Evolutionary conservation across 306 rosid species (phyloP), one percentile per base, ranked within the genome.

Genomic region (Mimosa pudica): DNA sequence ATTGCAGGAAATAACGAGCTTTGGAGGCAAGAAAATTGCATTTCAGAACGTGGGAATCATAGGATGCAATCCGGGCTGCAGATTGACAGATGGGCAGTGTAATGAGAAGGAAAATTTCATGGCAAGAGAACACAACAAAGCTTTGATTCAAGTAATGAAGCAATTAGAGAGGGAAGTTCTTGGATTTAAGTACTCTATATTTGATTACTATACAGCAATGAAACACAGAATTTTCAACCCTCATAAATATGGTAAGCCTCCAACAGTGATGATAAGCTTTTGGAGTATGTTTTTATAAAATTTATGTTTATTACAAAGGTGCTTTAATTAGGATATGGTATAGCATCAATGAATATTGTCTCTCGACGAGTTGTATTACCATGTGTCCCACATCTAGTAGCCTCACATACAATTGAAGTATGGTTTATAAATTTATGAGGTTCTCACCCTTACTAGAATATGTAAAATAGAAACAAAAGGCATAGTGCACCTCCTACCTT

Each of bases 1-100:
- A 3, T 30, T 11, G 46, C 82, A 82, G 85, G 78, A 71, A 20
- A 33, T 77, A n/a, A 71, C 73, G 18, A 42, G 46, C 9, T 48
- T 63, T 17, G 81, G 82, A 63, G 85, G 62, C 1, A 82, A 73
- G 35, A 82, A 77, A 77, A 20, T 82, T 49, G 78, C 63, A 71
- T 63, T 71, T 45, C 69, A 61, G 30, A 82, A 71, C 30, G 78
- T 48, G 24, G 78, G 74, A 13, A 81, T 74, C 4, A 17, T 77
- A 52, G 82, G 78, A 10, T 82, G 85, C 58, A 0, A 9, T 17
- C 85, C 85, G 12, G 0, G 0, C 2, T 30, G 4, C 35, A 77
- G 79, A 47, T 24, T 32, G 9, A n/a, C 33, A 16, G 48, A 62
- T 14, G 46, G 45, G 45, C 49, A 18, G 4, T 77, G 85, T 64